Evolutionary conservation across 2,329 filamentous ascomycete genomes (phyloP), one percentile per base, ranked within the genome.

Genomic region (Aspergillus thermomutatus): DNA sequence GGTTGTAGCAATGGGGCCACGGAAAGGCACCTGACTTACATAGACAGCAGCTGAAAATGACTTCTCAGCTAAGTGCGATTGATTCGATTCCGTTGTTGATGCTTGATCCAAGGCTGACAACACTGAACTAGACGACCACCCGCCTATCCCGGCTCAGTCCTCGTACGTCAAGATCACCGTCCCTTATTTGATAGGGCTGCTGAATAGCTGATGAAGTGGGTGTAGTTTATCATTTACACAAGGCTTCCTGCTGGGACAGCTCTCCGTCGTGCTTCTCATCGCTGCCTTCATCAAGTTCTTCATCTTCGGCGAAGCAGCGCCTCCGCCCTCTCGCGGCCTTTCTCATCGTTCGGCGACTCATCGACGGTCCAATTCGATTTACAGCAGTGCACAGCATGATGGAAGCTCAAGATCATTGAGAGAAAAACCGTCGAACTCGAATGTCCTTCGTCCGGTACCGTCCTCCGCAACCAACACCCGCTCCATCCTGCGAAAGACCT

Each of bases 231-330:
- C 91, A 37, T 97, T 97, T 74, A 96, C 91, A 0, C 91, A 96
- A 72, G 94, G 94, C 27, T 88, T 99, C 65, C 86, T 99, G 50
- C 82, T 97, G 31, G 94, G 94, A 50, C 94, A 99, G 75, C 82
- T 99, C 52, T 96, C 92, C 1, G 90, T 99, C 48, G 90, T 96
- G 14, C 79, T 97, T 25, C 82, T 99, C 41, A 86, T 99, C 60
- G 92, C 92, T 62, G 91, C 89, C 64, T 97, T 99, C 77, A 97
- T 99, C 76, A 96, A 96, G 73, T 99, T 97, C 84, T 99, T 99
- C 83, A 97, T 99, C 70, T 97, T 99, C 71, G 94, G 94, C 66
- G 94, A 97, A 71, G 87, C 91, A 4, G 91, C 92, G 0, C 91
- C 90, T 1, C 83, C 91, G 59, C 92, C 96, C 61, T 86, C 88